Evolutionary conservation across 1,284 basidiomycete genomes (phyloP).

Genomic region (Puccinia horiana): DNA sequence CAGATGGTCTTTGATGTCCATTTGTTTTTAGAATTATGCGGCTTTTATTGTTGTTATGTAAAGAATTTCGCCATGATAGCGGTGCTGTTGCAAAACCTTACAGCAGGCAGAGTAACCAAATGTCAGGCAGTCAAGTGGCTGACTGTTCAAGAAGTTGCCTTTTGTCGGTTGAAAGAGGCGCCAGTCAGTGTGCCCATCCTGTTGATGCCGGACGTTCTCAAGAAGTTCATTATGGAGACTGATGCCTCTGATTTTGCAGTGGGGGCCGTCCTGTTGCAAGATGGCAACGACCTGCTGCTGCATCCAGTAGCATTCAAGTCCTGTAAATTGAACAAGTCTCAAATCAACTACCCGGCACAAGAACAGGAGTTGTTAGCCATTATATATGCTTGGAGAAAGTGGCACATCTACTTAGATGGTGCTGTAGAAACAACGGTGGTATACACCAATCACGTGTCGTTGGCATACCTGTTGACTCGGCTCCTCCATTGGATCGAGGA

Average conservation of each 20-base stretch:
- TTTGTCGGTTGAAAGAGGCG: not conserved
- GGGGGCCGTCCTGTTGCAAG: conserved; percentile 46
- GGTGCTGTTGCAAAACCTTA: conserved; percentile 54
- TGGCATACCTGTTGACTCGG: not conserved
- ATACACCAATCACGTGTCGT: not conserved
- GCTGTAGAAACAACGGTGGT: no score
- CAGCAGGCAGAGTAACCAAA: not conserved
- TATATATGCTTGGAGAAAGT: conserved; percentile 47
- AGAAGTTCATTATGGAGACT: not conserved
- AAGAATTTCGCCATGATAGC: conserved; percentile 59
- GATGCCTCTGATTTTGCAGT: conserved; percentile 36
- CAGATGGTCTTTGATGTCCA: conserved; percentile 55
- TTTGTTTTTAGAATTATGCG: conserved; percentile 60
- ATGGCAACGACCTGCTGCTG: not conserved
- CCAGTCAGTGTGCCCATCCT: not conserved
- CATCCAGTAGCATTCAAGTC: conserved; percentile 49
- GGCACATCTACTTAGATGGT: conserved; percentile 31
- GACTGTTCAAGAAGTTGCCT: not conserved
- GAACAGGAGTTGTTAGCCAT: conserved; percentile 50
- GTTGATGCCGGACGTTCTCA: not conserved
- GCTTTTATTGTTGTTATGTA: conserved; percentile 62
- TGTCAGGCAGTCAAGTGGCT: not conserved
- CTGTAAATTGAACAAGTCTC: conserved; percentile 36
- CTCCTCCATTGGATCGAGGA: not conserved
- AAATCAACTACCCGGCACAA: conserved; percentile 50